phyloP scores from a whole-genome alignment of 75 land plant species.

The Pseudotsuga menziesii region DNA sequence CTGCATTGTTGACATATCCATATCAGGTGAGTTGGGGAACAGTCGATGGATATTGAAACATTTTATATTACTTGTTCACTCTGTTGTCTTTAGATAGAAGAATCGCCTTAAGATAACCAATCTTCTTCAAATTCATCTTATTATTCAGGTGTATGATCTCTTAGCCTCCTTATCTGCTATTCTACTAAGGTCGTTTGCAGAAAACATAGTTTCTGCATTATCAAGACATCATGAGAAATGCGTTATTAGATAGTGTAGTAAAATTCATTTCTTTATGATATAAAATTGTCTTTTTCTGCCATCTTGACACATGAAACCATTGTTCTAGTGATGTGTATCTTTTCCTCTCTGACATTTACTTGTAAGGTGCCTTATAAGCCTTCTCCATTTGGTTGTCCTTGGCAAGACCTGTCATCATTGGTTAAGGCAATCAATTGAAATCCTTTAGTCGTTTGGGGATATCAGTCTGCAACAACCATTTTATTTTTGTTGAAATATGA shows the following conservation, averaged over 20 bases:
- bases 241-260: not conserved
- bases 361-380: not conserved
- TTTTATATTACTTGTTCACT: not conserved
- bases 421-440: not conserved
- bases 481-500: not conserved
- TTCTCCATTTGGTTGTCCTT: no score
- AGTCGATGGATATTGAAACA: not conserved
- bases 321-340: not conserved
- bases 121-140: not conserved
- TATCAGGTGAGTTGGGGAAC: constrained; percentile 56
- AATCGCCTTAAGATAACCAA: not conserved
- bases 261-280: not conserved
- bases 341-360: not conserved
- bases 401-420: not conserved
- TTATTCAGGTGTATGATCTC: not conserved
- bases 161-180: not conserved
- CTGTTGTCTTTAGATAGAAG: not conserved
- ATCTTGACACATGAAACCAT: not conserved
- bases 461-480: not conserved
- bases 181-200: not conserved
- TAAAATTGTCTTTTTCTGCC: not conserved
- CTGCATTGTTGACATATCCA: constrained; percentile 80
- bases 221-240: not conserved
- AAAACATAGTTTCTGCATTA: not conserved
- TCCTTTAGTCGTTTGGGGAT: not conserved